A percentile compares a stretch with the other conserved stretches of the same genome.
These are phyloP conservation scores for Sarocladium strictum DNA, from an alignment of 2,329 filamentous ascomycete species.

Conservation along the genomic window DNA sequence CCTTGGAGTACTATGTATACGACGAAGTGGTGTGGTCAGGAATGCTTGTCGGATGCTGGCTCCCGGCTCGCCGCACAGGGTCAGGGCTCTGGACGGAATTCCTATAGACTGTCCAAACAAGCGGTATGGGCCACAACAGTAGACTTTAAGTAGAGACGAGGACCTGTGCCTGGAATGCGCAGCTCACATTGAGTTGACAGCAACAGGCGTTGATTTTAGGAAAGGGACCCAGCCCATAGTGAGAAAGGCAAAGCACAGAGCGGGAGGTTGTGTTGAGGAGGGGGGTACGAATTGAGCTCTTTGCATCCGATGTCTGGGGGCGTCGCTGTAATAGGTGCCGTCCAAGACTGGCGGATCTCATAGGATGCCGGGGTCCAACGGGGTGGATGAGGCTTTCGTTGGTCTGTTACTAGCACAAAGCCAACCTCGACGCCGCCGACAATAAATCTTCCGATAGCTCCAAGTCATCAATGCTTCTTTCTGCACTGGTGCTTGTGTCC, in stretches of 20 bases:
- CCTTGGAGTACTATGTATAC: background rate
- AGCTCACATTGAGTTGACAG: background rate
- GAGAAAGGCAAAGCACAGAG: conserved; percentile 4
- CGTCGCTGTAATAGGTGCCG: no score
- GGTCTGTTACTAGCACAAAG: conserved; percentile 6
- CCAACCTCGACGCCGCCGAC: background rate
- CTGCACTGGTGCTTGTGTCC: background rate
- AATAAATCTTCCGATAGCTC: conserved; percentile 10
- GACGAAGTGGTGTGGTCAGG: background rate
- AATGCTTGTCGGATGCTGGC: background rate
- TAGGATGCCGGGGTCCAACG: background rate
- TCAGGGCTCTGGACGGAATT: background rate
- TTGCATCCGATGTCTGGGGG: no score
- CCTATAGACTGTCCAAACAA: background rate
- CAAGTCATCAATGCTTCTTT: conserved; percentile 4
- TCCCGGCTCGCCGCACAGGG: background rate
- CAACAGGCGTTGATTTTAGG: background rate
- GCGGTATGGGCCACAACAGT: background rate
- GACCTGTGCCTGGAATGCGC: background rate
- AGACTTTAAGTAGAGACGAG: conserved; percentile 5
- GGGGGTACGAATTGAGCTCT: background rate
- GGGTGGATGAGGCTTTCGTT: conserved; percentile 10
- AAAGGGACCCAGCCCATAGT: background rate
- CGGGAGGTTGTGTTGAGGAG: background rate
- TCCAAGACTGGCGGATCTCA: background rate